phyloP scores from a whole-genome alignment of 352 stramenopile species.

The Phytopythium kandeliae region DNA sequence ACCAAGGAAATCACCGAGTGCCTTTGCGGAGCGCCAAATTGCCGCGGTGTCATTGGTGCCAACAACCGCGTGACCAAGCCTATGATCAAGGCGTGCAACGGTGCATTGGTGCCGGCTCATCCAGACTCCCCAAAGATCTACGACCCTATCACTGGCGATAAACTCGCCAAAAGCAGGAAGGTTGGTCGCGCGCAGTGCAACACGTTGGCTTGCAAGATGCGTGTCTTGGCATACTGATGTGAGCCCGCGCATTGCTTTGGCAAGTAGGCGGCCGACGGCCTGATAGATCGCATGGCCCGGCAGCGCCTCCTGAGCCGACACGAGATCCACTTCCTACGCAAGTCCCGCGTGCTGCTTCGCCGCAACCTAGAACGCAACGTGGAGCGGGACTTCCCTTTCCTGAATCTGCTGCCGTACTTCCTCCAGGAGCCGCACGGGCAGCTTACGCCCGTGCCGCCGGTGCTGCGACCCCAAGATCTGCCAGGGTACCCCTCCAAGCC shows the following conservation, averaged over 20 bases:
- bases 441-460: conserved; percentile 36
- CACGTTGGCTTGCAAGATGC: background rate
- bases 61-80: conserved; percentile 52
- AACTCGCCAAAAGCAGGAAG: conserved; percentile 33
- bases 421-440: conserved; percentile 24
- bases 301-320: conserved; percentile 39
- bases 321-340: conserved; percentile 39
- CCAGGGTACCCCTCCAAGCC: conserved; percentile 34
- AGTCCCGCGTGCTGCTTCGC: conserved; percentile 51
- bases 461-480: conserved; percentile 40
- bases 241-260: background rate
- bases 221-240: background rate
- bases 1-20: conserved; percentile 65
- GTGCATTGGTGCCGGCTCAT: background rate
- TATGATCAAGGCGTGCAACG: conserved; percentile 6
- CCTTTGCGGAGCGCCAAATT: conserved; percentile 52
- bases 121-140: conserved; percentile 22
- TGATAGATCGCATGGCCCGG: conserved; percentile 58
- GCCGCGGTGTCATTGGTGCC: conserved; percentile 63
- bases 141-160: conserved; percentile 38
- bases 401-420: conserved; percentile 62
- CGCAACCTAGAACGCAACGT: conserved; percentile 50
- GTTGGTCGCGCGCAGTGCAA: conserved; percentile 9
- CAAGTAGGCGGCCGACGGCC: conserved; percentile 48
- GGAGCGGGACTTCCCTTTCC: conserved; percentile 45